Evolutionary conservation across 1,284 basidiomycete genomes (phyloP).

Genomic region (Ustilago cynodontis): DNA sequence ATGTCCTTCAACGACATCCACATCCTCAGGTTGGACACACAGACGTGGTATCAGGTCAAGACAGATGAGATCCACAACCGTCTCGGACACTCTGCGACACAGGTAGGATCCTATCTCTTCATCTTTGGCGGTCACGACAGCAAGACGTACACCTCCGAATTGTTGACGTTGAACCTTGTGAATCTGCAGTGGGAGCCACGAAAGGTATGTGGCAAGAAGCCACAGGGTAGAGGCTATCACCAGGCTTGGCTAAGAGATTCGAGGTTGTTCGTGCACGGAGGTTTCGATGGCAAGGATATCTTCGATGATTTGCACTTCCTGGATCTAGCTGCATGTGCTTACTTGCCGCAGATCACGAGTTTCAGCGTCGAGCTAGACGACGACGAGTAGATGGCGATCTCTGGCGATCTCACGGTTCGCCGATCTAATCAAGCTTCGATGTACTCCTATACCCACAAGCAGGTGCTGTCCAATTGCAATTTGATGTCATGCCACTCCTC

Average conservation of each 20-base stretch:
- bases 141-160: conserved; percentile 80
- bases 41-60: conserved; percentile 49
- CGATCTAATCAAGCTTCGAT: no score
- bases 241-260: conserved; percentile 84
- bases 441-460: neutral
- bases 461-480: neutral
- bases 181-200: conserved; percentile 78
- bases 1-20: conserved; percentile 86
- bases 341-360: conserved; percentile 86
- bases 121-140: conserved; percentile 89
- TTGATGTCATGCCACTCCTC: neutral
- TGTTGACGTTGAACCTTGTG: conserved; percentile 86
- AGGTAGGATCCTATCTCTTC: conserved; percentile 92
- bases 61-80: conserved; percentile 71
- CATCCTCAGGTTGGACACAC: conserved; percentile 78
- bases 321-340: conserved; percentile 87
- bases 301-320: conserved; percentile 87
- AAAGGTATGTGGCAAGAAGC: conserved; percentile 76
- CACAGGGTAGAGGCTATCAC: conserved; percentile 84
- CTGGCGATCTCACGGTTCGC: no score
- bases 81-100: conserved; percentile 86
- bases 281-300: conserved; percentile 83
- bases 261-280: conserved; percentile 86
- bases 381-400: conserved; percentile 15
- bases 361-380: conserved; percentile 53